Base-by-base conservation (phyloP, 2,329 filamentous ascomycete genomes). In the Diaporthe sp. region DNA sequence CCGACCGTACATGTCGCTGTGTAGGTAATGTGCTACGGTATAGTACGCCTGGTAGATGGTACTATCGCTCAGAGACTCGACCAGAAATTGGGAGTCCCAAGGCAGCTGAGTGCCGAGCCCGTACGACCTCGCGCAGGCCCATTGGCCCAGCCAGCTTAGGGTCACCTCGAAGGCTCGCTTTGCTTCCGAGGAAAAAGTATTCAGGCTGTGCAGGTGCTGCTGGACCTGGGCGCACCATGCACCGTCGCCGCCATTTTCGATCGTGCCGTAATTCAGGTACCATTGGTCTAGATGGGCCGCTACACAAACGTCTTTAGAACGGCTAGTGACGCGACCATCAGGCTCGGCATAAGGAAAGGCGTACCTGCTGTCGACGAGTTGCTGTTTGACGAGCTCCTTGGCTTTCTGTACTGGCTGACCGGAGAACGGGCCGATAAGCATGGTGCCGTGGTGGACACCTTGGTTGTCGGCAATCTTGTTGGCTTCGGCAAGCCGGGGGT, bases 271-370 rank as follows among this genome's bases (percentile, higher is more conserved):
- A 25, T 55, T 55, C 51, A 55, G 25, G 51, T 55, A 55, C 51
- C 51, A 55, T 55, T 55, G 51, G 51, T 55, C 51, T 28, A 55
- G 51, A 28, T 55, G 51, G 25, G 51, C 51, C 51, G 51, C 51
- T 28, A 55, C 51, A 55, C 51, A 55, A 55, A 55, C n/a, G 51
- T 68, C 63, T 94, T 79, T 92, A 89, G 31, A 94, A 92, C 93
- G 93, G 94, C 86, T 94, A 4, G 51, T 55, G 51, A 55, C 51
- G 51, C 51, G 51, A 55, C 51, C 51, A 55, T 55, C 51, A 55
- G 51, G 51, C 51, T 55, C 51, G 51, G 51, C 51, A 55, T 55
- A 55, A 55, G 51, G 51, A 55, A 55, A 55, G 51, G 51, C 51
- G 51, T 55, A 55, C 51, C 51, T 25, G 51, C 51, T 12, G 51